Base-by-base conservation (phyloP, 495 filamentous ascomycete genomes). In the Lasiosphaeriaceae sp. region DNA sequence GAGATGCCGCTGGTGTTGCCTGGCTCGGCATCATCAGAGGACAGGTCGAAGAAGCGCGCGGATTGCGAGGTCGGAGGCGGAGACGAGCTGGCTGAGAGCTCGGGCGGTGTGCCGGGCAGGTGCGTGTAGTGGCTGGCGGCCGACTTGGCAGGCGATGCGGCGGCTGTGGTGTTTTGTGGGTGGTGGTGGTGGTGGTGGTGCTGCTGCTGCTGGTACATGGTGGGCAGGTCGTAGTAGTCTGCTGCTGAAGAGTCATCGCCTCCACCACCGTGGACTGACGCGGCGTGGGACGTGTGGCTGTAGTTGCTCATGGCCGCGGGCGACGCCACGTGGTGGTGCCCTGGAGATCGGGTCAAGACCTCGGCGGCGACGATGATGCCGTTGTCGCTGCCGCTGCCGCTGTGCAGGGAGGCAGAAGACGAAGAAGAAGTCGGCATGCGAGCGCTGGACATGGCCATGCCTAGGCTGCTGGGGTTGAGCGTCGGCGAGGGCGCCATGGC, bases 81-180 rank as follows among this genome's bases (percentile, higher is more conserved):
- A 12, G 77, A 71, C 26, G 77, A 76, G 16, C 78, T 74, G 31
- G 74, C 71, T 23, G 79, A 70, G 11, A 74, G 62, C 47, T 69
- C 67, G 20, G 70, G 66, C 22, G 71, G 64, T 11, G 69, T 68
- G 17, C 56, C 50, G 23, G 56, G 50, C 19, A 52, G 55, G 43
- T 66, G 69, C 20, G 62, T 66, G 60, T 59, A 63, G 52, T 66
- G 61, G 52, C 59, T 69, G 2, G 63, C 65, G 31, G 66, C 65
- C 50, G 71, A 77, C 67, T 77, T 79, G 23, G 75, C 71, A 6
- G 79, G 79, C 46, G 79, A 80, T 16, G 39, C 39, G 39, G 39
- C n/a, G 39, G 39, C 70, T 20, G 70, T 66, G 1, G 69, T 55
- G 53, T 19, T 21, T n/a, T n/a, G n/a, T n/a, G n/a, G 14, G 54